A percentile compares a stretch with the other conserved stretches of the same genome.
Evolutionary conservation across 2,329 filamentous ascomycete genomes (phyloP).

Genomic region (Cadophora gregata): DNA sequence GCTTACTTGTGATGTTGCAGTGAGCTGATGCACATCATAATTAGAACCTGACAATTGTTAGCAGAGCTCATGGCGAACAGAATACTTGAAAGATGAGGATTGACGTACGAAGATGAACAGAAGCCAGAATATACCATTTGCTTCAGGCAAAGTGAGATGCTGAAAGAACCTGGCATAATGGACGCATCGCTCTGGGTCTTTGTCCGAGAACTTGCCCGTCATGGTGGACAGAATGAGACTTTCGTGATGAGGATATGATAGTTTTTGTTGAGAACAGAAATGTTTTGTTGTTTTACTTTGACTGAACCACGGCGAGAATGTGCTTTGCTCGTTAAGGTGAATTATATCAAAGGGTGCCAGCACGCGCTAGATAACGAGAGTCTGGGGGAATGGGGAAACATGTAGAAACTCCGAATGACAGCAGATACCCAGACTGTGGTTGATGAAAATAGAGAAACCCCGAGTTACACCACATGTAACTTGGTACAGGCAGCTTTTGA

Average conservation of each 20-base stretch:
- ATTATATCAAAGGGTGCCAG: conserved; percentile 22
- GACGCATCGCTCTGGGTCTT: conserved; percentile 45
- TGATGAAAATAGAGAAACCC: background rate
- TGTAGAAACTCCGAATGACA: conserved; percentile 6
- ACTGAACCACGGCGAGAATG: background rate
- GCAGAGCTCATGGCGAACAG: background rate
- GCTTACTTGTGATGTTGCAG: conserved; percentile 40
- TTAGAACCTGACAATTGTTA: conserved; percentile 41
- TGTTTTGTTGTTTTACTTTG: background rate
- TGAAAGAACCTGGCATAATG: conserved; percentile 54
- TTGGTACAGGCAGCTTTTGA: conserved; percentile 12
- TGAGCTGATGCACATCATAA: conserved; percentile 53
- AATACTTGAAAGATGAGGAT: background rate
- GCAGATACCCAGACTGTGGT: conserved; percentile 19
- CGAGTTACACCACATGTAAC: conserved; percentile 18
- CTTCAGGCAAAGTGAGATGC: conserved; percentile 50
- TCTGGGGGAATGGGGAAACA: conserved; percentile 17
- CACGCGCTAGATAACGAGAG: conserved; percentile 15
- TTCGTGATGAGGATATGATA: background rate
- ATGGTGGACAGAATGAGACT: conserved; percentile 35
- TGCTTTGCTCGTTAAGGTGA: background rate
- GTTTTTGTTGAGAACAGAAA: background rate
- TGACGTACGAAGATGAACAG: conserved; percentile 49
- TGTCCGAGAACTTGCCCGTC: conserved; percentile 45
- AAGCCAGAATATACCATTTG: conserved; percentile 54